A percentile compares a stretch with the other conserved stretches of the same genome.
These are phyloP conservation scores for Vitellaria paradoxa DNA, from an alignment of 179 eudicot genomes.

Conservation along the genomic window DNA sequence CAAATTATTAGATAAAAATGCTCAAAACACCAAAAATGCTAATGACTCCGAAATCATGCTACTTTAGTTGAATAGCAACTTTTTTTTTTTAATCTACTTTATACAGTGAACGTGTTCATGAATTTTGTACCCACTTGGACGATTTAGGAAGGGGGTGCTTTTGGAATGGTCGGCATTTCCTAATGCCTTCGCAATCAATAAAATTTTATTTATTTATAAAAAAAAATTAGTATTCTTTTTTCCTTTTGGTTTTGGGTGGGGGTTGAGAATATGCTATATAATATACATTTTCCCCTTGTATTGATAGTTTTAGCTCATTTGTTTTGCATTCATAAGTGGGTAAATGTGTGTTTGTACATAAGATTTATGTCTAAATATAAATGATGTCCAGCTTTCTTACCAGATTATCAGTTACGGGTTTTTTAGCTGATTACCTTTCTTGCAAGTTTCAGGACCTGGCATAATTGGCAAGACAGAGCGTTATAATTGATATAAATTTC, in stretches of 20 bases:
- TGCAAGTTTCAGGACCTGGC: background rate
- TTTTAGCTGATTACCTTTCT: background rate
- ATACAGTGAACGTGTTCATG: no score
- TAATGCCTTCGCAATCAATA: background rate
- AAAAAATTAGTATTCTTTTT: background rate
- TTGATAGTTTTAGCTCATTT: conserved; percentile 19
- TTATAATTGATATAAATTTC: background rate
- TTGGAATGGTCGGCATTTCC: background rate
- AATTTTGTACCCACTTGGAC: no score
- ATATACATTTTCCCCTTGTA: background rate
- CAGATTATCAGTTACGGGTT: background rate
- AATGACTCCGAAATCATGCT: no score
- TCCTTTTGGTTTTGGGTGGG: background rate
- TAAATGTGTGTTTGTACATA: background rate
- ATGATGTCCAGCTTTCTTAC: no score
- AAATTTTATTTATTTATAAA: background rate
- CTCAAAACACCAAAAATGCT: no score
- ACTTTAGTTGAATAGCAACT: no score
- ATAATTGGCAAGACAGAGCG: background rate
- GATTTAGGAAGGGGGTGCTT: no score
- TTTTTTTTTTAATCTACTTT: no score
- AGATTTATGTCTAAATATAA: background rate
- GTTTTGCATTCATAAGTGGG: background rate
- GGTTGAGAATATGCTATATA: background rate
- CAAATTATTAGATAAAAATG: no score